These are phyloP conservation scores for Rosa hybrid DNA, from an alignment of 331 rosid genomes.

Conservation along the genomic window DNA sequence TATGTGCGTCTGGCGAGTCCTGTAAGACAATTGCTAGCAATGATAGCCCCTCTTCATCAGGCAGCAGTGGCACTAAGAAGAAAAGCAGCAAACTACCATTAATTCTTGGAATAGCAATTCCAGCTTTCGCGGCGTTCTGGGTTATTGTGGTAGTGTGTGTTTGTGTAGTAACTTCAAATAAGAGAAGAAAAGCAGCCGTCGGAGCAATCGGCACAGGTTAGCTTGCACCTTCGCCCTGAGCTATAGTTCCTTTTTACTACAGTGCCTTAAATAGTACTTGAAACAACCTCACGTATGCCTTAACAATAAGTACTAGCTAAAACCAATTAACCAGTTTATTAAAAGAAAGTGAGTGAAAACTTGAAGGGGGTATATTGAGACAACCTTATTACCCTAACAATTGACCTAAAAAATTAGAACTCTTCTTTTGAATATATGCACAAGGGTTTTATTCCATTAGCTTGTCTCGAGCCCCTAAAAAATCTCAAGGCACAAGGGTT, in stretches of 20 bases:
- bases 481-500: background rate
- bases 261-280: background rate
- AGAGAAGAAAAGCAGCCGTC: slow-evolving; percentile 3
- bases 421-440: no score
- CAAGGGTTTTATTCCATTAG: no score
- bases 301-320: background rate
- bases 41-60: background rate
- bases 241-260: background rate
- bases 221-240: background rate
- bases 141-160: background rate
- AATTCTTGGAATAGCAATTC: slow-evolving; percentile 22
- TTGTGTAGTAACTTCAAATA: background rate
- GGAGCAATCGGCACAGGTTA: slow-evolving; percentile 13
- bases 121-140: slow-evolving; percentile 13
- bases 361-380: no score
- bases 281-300: background rate
- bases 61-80: slow-evolving; percentile 5
- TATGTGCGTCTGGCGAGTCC: slow-evolving; percentile 13
- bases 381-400: no score
- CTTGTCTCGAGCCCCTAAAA: no score
- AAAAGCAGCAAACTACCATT: slow-evolving; percentile 12
- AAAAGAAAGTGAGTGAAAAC: no score
- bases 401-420: background rate
- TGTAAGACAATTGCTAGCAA: slow-evolving; percentile 2
- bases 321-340: no score